These are phyloP conservation scores for Ustilago loliicola DNA, from an alignment of 1,284 basidiomycete species.

Conservation along the genomic window DNA sequence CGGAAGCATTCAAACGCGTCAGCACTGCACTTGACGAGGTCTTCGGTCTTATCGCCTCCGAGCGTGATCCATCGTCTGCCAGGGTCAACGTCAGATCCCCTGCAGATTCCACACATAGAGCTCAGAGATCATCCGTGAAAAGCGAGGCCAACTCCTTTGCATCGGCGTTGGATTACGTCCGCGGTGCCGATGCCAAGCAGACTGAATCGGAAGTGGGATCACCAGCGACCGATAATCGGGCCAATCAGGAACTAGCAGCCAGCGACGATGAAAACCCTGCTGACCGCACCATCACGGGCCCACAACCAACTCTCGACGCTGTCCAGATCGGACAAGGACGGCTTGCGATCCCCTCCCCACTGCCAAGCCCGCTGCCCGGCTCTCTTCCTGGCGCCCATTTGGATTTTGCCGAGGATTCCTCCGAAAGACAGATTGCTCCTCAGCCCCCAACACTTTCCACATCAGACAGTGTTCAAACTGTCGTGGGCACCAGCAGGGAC, in stretches of 20 bases:
- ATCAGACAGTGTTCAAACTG: slow-evolving; percentile 26
- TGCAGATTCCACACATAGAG: not conserved
- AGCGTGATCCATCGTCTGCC: slow-evolving; percentile 21
- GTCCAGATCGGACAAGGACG: slow-evolving; percentile 21
- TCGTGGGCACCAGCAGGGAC: slow-evolving; percentile 4
- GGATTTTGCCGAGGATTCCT: slow-evolving; percentile 5
- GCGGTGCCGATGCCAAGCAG: slow-evolving; percentile 9
- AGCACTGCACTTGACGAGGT: slow-evolving; percentile 65
- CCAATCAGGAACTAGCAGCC: not conserved
- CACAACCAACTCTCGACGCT: slow-evolving; percentile 19
- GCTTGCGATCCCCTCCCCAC: slow-evolving; percentile 15
- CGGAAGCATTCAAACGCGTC: slow-evolving; percentile 64
- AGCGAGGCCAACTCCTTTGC: slow-evolving; percentile 56
- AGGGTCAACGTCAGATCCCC: not conserved
- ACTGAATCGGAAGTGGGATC: not conserved
- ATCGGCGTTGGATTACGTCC: slow-evolving; percentile 48
- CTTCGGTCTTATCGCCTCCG: slow-evolving; percentile 53
- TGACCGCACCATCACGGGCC: slow-evolving; percentile 19
- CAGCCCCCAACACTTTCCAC: slow-evolving; percentile 6
- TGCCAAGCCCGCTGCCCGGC: slow-evolving; percentile 11
- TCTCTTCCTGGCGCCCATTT: slow-evolving; percentile 1
- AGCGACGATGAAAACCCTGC: slow-evolving; percentile 16
- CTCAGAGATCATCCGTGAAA: slow-evolving; percentile 39
- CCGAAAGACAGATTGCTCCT: slow-evolving; percentile 6
- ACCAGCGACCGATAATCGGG: not conserved